phyloP scores from a whole-genome alignment of 2,329 filamentous ascomycete species.

The Talaromyces sp. region DNA sequence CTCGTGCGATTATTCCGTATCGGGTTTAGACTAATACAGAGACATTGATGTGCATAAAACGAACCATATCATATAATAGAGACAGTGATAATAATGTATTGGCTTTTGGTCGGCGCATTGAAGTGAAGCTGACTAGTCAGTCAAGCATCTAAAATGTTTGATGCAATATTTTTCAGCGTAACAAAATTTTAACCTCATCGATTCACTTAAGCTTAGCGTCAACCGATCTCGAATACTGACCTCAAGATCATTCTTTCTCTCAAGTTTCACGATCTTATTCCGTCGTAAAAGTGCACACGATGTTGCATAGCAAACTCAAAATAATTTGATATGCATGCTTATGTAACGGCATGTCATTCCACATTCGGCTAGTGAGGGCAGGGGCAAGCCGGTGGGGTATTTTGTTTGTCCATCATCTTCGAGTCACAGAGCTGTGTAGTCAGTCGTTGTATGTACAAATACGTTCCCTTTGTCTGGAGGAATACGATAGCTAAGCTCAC shows the following conservation, averaged over 20 bases:
- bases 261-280: background rate
- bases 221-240: background rate
- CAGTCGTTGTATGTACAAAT: background rate
- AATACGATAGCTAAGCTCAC: background rate
- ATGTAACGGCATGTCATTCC: background rate
- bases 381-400: background rate
- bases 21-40: background rate
- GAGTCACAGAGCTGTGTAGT: background rate
- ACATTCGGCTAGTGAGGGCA: background rate
- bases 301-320: background rate
- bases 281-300: background rate
- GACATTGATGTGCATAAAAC: background rate
- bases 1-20: background rate
- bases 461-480: background rate
- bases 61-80: background rate
- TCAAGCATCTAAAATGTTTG: background rate
- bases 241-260: background rate
- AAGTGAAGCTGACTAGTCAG: background rate
- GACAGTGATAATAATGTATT: background rate
- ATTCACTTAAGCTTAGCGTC: background rate
- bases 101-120: background rate
- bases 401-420: background rate
- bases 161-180: background rate
- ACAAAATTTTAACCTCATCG: background rate
- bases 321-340: background rate